phyloP scores from a whole-genome alignment of 148 eudicot species.

The Talinum fruticosum region DNA sequence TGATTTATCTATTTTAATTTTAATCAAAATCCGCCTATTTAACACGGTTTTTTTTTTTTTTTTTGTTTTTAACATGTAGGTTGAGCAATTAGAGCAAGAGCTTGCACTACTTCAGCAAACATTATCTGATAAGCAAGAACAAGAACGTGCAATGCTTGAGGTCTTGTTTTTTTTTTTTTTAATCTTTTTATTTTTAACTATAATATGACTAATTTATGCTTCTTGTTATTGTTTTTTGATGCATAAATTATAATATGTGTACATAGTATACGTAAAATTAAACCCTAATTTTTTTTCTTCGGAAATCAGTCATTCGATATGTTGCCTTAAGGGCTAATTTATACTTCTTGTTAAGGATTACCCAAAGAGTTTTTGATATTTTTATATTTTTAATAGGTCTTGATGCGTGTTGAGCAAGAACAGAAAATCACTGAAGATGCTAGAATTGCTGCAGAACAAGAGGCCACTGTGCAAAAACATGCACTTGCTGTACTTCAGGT shows the following conservation, averaged over 20 bases:
- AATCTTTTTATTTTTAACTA: too few relatives aligned
- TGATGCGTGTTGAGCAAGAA: conserved; percentile 88
- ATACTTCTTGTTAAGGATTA: too few relatives aligned
- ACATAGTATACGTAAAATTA: too few relatives aligned
- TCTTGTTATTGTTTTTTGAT: too few relatives aligned
- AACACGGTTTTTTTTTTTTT: neutral
- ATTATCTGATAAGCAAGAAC: conserved; percentile 63
- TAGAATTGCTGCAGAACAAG: conserved; percentile 73
- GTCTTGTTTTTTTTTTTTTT: conserved; percentile 31
- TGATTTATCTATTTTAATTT: too few relatives aligned
- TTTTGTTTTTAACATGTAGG: conserved; percentile 31
- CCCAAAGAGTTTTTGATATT: too few relatives aligned
- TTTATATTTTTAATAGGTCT: conserved; percentile 42
- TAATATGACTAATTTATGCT: too few relatives aligned
- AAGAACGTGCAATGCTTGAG: conserved; percentile 81
- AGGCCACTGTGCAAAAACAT: conserved; percentile 63
- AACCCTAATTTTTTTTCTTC: too few relatives aligned
- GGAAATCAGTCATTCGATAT: too few relatives aligned
- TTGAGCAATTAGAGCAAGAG: conserved; percentile 75
- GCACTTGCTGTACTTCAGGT: conserved; percentile 67
- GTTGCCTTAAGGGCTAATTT: too few relatives aligned
- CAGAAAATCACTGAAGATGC: conserved; percentile 83
- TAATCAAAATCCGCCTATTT: too few relatives aligned
- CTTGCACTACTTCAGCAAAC: conserved; percentile 52
- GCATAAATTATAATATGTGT: too few relatives aligned